Base-by-base conservation (phyloP, 768 basidiomycete species). In the Mrakia frigida region DNA sequence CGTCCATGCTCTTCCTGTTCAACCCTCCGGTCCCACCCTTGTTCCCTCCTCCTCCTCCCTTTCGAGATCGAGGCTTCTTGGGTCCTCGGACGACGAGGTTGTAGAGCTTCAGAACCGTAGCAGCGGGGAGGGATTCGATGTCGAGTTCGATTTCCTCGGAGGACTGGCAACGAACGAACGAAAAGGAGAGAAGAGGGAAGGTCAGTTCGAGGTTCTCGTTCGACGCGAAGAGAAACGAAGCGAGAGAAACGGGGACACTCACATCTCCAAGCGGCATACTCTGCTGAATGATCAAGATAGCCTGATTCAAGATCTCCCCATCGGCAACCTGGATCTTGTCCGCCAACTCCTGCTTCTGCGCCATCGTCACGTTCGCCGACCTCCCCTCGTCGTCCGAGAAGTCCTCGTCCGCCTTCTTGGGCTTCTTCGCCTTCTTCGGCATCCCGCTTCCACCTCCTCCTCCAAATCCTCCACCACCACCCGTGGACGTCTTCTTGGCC, bases 261-360 rank as follows among this genome's bases (percentile, higher is more conserved):
- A 97, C 95, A 81, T 94, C 92, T 82, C 93, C 89, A 75, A 98
- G 91, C 5, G 95, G 94, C 50, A 95, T 91, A 31, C 92, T 93
- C 82, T 93, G 91, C 80, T 96, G 92, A 77, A 98, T 98, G 82
- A 98, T 94, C 81, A 92, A 88, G 81, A 98, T 94, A 73, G 97
- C 96, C 81, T 89, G 89, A 84, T 93, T 91, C 78, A 98, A 85
- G 82, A 91, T 91, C 71, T 87, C 83, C 31, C 90, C 94, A 79
- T 97, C 93, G 35, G 97, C 88, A 81, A 88, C 88, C 77, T 88
- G 87, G 79, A 99, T 99, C 71, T 94, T 92, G 84, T 98, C 94
- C 81, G 94, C 96, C 74, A 99, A 86, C 82, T 98, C 94, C 84
- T 97, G 94, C 90, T 99, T 99, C 86, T 98, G 96, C 79, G 94